Base-by-base conservation (phyloP, 2,329 filamentous ascomycete genomes). In the Alternaria arbusti region DNA sequence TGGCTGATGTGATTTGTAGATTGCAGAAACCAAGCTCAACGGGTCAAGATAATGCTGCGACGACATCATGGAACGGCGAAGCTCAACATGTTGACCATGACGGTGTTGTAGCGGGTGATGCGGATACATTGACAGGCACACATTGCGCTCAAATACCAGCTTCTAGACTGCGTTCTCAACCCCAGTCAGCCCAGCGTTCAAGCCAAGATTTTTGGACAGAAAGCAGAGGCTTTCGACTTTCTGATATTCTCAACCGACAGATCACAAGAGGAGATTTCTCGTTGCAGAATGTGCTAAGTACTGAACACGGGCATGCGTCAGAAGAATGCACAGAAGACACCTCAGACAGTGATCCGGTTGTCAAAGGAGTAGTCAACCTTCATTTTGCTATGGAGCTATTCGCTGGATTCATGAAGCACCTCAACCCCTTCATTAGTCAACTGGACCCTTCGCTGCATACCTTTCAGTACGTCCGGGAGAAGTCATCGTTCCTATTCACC, bases 401-500 rank as follows among this genome's bases (percentile, higher is more conserved):
- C 0, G 36, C 0, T 0, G 36, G n/a, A 17, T 40, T 40, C 36
- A 40, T 40, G 32, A 54, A 54, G 36, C 30, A 54, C 17, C 22
- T 54, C 30, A 54, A 54, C 17, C 51, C 51, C 25, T 54, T 54
- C 32, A 54, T 54, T 22, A 54, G 51, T 5, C 51, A 54, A 54
- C 2, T 54, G 32, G 51, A 54, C 2, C 51, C 51, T 44, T 3
- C 51, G 15, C 51, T 54, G 1, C 51, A 54, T 44, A 22, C 51
- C 22, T 54, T 54, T 0, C 51, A 26, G 15, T 54, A 54, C 10
- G 32, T 54, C 10, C 51, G 51, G 13, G 51, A 3, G 32, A 25
- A 1, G 12, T 54, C 51, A 0, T 44, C 51, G 13, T 54, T 54
- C 1, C 51, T 54, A 12, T 40, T 54, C 0, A 25, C 51, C 3